Conservation (phyloP, 805 yeast genomes). For the Candida lessepsii region DNA sequence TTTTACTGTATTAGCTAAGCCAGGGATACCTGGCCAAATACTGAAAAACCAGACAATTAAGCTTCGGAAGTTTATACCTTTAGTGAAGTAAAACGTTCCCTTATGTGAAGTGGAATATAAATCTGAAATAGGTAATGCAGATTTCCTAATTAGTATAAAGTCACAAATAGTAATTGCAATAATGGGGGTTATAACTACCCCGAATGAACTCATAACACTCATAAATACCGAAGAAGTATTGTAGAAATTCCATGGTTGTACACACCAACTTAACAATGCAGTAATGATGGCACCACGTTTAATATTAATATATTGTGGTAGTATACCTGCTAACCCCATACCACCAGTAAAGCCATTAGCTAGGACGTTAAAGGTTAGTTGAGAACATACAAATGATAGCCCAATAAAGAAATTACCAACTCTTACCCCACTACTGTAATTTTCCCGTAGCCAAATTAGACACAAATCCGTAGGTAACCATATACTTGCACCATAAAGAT, state of each 20-base stretch:
- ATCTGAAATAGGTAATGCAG: constrained; percentile 39
- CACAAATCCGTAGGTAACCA: constrained; percentile 50
- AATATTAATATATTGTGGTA: constrained; percentile 44
- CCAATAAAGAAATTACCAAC: constrained; percentile 49
- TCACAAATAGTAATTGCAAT: constrained; percentile 34
- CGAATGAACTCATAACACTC: constrained; percentile 20
- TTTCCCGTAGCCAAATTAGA: constrained; percentile 38
- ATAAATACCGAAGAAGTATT: constrained; percentile 19
- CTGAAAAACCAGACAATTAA: constrained; percentile 37
- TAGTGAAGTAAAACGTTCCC: constrained; percentile 42
- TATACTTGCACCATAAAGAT: constrained; percentile 33
- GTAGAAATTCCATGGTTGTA: constrained; percentile 23
- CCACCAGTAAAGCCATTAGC: constrained; percentile 57
- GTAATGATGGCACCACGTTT: constrained; percentile 42
- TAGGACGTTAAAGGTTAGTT: constrained; percentile 32
- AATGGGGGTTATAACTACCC: constrained; percentile 20
- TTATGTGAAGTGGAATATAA: constrained; percentile 30
- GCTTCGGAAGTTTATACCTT: constrained; percentile 46
- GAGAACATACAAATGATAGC: constrained; percentile 29
- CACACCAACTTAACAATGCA: constrained; percentile 21
- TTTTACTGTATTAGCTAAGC: constrained; percentile 37
- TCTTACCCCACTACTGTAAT: constrained; percentile 37
- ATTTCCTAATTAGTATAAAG: constrained; percentile 35
- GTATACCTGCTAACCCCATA: constrained; percentile 49
- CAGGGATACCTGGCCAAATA: constrained; percentile 51